A percentile compares a stretch with the other conserved stretches of the same genome.
These are phyloP conservation scores for Rosa persica DNA, from an alignment of 306 rosid genomes.

Conservation along the genomic window DNA sequence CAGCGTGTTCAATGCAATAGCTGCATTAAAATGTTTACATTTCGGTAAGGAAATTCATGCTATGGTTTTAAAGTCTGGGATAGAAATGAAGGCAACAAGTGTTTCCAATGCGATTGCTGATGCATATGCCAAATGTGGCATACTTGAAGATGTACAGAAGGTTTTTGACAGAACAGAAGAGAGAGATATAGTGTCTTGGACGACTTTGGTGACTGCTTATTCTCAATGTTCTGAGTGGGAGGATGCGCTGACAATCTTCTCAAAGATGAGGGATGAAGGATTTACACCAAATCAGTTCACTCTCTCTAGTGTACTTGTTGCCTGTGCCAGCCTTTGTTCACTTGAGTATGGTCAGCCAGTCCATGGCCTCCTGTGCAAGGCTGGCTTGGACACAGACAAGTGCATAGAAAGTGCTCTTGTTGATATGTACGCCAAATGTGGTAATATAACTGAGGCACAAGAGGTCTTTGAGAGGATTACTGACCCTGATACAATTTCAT, in stretches of 20 bases:
- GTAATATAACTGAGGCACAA: conserved; percentile 35
- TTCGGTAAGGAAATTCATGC: neutral
- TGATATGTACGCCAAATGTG: conserved; percentile 28
- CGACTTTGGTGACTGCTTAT: neutral
- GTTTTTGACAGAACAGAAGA: neutral
- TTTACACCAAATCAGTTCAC: neutral
- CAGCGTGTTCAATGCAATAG: neutral
- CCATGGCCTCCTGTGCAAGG: neutral
- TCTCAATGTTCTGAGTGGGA: neutral
- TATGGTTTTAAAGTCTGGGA: neutral
- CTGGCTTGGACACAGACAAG: neutral
- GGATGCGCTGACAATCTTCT: neutral
- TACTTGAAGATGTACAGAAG: neutral
- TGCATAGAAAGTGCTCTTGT: neutral
- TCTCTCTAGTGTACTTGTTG: neutral
- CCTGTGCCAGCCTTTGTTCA: neutral
- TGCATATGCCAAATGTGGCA: neutral
- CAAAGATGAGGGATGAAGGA: neutral
- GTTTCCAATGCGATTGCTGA: neutral
- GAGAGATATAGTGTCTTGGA: neutral
- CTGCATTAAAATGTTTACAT: neutral
- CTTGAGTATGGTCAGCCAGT: neutral
- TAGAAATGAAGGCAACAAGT: neutral
- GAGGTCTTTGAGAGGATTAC: conserved; percentile 37
- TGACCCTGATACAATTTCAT: conserved; percentile 8